These are phyloP conservation scores for Penicillium hesseltinei DNA, from an alignment of 2,329 filamentous ascomycete species.

Conservation along the genomic window DNA sequence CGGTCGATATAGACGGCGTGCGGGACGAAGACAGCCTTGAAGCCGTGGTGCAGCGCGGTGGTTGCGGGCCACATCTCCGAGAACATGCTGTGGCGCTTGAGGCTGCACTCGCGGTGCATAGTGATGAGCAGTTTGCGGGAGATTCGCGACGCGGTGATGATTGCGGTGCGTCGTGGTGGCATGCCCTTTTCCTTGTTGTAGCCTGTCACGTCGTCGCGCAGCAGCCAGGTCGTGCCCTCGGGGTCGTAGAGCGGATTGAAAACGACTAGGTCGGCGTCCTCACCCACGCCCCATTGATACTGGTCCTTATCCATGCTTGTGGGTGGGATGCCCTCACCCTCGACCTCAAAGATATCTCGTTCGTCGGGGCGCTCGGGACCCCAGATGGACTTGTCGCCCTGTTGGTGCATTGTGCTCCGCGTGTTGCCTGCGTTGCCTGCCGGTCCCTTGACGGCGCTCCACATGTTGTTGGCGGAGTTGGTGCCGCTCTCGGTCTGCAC, in stretches of 20 bases:
- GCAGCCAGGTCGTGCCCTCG: slow-evolving; percentile 78
- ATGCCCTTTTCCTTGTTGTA: slow-evolving; percentile 65
- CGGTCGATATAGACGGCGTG: slow-evolving; percentile 87
- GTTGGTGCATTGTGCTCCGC: slow-evolving; percentile 31
- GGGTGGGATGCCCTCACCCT: slow-evolving; percentile 72
- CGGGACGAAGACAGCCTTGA: slow-evolving; percentile 87
- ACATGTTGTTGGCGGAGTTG: slow-evolving; percentile 64
- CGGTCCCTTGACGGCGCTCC: slow-evolving; percentile 51
- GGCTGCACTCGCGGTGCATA: slow-evolving; percentile 87
- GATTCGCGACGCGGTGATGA: slow-evolving; percentile 84
- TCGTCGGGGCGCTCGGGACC: slow-evolving; percentile 70
- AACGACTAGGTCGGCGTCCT: slow-evolving; percentile 88
- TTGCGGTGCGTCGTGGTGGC: slow-evolving; percentile 74
- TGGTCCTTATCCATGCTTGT: slow-evolving; percentile 73
- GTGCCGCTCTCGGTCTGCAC: slow-evolving; percentile 72
- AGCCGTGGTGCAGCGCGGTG: slow-evolving; percentile 82
- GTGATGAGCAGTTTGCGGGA: slow-evolving; percentile 73
- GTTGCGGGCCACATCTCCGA: slow-evolving; percentile 96
- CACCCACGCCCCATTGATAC: slow-evolving; percentile 82
- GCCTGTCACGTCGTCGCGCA: slow-evolving; percentile 78
- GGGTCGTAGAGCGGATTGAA: slow-evolving; percentile 92
- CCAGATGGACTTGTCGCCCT: slow-evolving; percentile 70
- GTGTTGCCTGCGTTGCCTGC: slow-evolving; percentile 22
- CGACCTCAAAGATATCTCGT: slow-evolving; percentile 68
- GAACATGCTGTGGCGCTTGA: slow-evolving; percentile 85